Evolutionary conservation across 108 stramenopile genomes (phyloP), one percentile per base, ranked within the genome.

Genomic region (Seminavis robusta): DNA sequence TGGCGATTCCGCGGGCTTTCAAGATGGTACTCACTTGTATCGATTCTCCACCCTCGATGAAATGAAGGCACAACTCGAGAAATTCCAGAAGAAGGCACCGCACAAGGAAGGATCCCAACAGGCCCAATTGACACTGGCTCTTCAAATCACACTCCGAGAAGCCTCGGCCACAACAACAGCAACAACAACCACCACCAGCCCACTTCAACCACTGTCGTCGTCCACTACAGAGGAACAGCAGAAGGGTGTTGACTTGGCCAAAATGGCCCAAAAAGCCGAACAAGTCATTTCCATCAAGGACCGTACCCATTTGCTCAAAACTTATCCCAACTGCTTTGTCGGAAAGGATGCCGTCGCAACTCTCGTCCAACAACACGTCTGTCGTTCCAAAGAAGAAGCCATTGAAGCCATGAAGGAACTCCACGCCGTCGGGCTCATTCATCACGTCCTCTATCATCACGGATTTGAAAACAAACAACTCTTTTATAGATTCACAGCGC

Each of bases 1-100:
- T n/a, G 46, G 15, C 11, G 46, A 47, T 13, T 9, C 46, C 20
- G 15, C 36, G 9, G 11, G 27, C 28, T 52, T 52, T 31, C 27
- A 17, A 6, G 55, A 56, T 25, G 55, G 55, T 16, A 56, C 24
- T 8, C 55, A 29, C 21, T 28, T 56, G 41, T 56, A 56, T 43
- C 39, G 39, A 11, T 28, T 56, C 9, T 6, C 55, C 4, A 8
- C 5, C 40, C 55, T 33, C 9, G 21, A 56, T 20, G 55, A 56
- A 37, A 7, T 56, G 19, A n/a, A 56, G 24, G 13, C 55, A 9
- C 28, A 19, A 19, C 27, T 52, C 8, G 50, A 52, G 13, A 37
- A n/a, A n/a, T n/a, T n/a, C n/a, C n/a, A n/a, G n/a, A n/a, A n/a
- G n/a, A n/a, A n/a, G n/a, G n/a, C n/a, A n/a, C n/a, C n/a, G n/a